A percentile compares a stretch with the other conserved stretches of the same genome.
phyloP scores from a whole-genome alignment of 352 stramenopile genomes.

The Globisporangium alternatum region DNA sequence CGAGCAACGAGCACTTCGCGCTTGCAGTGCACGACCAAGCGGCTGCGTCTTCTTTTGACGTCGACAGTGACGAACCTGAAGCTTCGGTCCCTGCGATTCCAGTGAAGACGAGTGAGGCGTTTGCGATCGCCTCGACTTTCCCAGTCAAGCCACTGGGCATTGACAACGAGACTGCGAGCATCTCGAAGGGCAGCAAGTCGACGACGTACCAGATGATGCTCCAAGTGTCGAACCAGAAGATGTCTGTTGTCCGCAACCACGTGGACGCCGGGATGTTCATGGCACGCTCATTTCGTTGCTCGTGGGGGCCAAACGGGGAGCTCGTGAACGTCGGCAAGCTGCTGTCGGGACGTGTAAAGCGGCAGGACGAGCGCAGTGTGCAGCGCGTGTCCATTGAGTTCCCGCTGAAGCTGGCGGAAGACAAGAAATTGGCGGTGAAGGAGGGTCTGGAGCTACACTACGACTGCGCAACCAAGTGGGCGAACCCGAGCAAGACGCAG shows the following conservation, averaged over 20 bases:
- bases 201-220: slow-evolving; percentile 73
- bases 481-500: slow-evolving; percentile 7
- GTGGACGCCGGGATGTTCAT: slow-evolving; percentile 71
- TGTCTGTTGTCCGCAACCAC: slow-evolving; percentile 41
- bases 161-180: slow-evolving; percentile 24
- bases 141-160: slow-evolving; percentile 36
- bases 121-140: slow-evolving; percentile 29
- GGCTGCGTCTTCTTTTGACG: slow-evolving; percentile 11
- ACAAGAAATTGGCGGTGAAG: slow-evolving; percentile 38
- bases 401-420: slow-evolving; percentile 34
- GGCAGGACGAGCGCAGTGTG: slow-evolving; percentile 19
- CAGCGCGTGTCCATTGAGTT: slow-evolving; percentile 50
- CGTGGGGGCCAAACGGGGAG: slow-evolving; percentile 74
- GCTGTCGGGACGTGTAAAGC: slow-evolving; percentile 24
- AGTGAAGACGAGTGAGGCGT: slow-evolving; percentile 33
- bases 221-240: slow-evolving; percentile 33
- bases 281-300: slow-evolving; percentile 77
- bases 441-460: slow-evolving; percentile 65
- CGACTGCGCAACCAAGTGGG: slow-evolving; percentile 31
- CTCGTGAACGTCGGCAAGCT: slow-evolving; percentile 62
- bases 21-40: not conserved
- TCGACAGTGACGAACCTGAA: slow-evolving; percentile 23
- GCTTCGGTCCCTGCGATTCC: not conserved
- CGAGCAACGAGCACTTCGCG: not conserved
- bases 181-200: slow-evolving; percentile 41